phyloP scores from a whole-genome alignment of 2,329 filamentous ascomycete species.

The Fusarium circinatum region DNA sequence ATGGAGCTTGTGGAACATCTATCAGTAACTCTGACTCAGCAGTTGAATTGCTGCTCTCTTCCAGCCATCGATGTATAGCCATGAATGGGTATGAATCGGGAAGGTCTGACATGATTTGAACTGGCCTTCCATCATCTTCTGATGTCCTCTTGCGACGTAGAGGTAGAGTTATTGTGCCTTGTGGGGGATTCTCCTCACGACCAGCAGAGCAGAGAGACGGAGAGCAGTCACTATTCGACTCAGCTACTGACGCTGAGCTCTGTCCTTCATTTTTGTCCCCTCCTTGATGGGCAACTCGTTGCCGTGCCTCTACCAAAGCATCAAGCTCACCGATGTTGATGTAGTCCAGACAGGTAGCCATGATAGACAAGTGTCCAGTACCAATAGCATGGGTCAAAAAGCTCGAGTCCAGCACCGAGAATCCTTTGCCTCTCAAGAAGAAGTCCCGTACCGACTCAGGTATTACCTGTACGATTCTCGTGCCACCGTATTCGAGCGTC shows the following conservation, averaged over 20 bases:
- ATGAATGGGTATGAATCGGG: rapidly evolving
- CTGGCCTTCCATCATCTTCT: background rate
- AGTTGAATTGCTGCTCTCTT: background rate
- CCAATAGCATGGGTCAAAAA: rapidly evolving
- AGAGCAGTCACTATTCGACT: rapidly evolving
- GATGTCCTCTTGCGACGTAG: rapidly evolving
- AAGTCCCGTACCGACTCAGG: background rate
- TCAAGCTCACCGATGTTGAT: rapidly evolving
- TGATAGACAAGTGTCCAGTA: background rate
- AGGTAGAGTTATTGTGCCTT: background rate
- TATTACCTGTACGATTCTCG: background rate
- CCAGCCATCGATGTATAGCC: background rate
- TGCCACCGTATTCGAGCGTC: background rate
- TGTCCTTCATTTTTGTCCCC: rapidly evolving
- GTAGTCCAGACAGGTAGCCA: background rate
- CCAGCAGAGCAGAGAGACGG: rapidly evolving
- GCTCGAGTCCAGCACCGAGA: background rate
- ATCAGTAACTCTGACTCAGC: background rate
- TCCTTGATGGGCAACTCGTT: rapidly evolving
- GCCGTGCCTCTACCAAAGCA: background rate
- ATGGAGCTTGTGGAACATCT: background rate
- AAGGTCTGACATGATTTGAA: rapidly evolving
- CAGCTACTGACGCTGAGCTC: rapidly evolving
- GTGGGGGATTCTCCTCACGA: rapidly evolving
- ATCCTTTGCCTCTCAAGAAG: background rate